These are phyloP conservation scores for Suillus decipiens DNA, from an alignment of 768 basidiomycete species.

Conservation along the genomic window DNA sequence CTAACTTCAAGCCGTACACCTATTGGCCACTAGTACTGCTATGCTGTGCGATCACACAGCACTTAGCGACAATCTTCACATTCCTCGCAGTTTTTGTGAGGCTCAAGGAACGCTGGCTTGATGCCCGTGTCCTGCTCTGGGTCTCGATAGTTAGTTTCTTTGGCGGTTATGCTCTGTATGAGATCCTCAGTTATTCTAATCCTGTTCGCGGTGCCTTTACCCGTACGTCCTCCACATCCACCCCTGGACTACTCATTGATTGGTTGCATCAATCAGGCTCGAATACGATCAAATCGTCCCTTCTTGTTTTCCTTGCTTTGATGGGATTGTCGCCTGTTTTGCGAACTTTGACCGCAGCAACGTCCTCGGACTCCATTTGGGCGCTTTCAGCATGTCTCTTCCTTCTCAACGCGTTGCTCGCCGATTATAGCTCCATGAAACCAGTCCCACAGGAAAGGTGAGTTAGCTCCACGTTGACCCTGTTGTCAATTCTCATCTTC, in stretches of 20 bases:
- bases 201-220: slow-evolving; percentile 23
- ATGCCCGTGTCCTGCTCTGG: slow-evolving; percentile 71
- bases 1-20: slow-evolving; percentile 78
- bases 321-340: slow-evolving; percentile 91
- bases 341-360: slow-evolving; percentile 89
- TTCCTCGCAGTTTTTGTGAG: slow-evolving; percentile 81
- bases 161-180: slow-evolving; percentile 64
- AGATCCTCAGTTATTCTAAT: slow-evolving; percentile 47
- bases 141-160: slow-evolving; percentile 61
- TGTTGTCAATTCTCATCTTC: slow-evolving; percentile 26
- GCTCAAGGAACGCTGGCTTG: slow-evolving; percentile 61
- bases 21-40: slow-evolving; percentile 73
- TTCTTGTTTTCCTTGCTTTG: slow-evolving; percentile 86
- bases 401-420: slow-evolving; percentile 76
- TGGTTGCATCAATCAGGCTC: slow-evolving; percentile 47
- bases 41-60: slow-evolving; percentile 80
- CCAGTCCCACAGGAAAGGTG: slow-evolving; percentile 61
- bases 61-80: slow-evolving; percentile 76
- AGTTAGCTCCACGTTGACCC: slow-evolving; percentile 24
- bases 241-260: slow-evolving; percentile 10
- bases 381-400: slow-evolving; percentile 88
- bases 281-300: slow-evolving; percentile 74
- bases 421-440: slow-evolving; percentile 70
- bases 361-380: slow-evolving; percentile 97
- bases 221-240: slow-evolving; percentile 24